Evolutionary conservation across 2,329 filamentous ascomycete genomes (phyloP), one percentile per base, ranked within the genome.

Genomic region (Apiospora marii): DNA sequence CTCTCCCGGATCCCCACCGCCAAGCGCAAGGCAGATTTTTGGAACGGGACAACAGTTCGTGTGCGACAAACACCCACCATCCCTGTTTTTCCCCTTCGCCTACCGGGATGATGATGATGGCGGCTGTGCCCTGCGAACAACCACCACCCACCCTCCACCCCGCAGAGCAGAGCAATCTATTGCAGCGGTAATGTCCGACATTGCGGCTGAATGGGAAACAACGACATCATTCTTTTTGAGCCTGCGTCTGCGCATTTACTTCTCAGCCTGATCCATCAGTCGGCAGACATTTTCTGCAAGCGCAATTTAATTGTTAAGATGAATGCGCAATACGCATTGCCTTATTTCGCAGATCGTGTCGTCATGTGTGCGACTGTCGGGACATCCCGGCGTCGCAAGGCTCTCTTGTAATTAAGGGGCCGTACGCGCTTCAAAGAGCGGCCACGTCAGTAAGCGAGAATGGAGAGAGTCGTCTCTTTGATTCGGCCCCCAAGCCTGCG

Each of bases 121-220:
- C 34, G 53, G 58, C 58, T 41, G 58, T 64, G 58, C 58, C 16
- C 51, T 24, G 41, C 22, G 3, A 64, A 30, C 27, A 22, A 37
- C 53, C 30, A 37, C 53, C 30, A 37, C 7, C 24, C 12, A 13
- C 24, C 53, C 30, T 6, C 19, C 49, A 51, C n/a, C 58, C 58
- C 58, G 58, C 58, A n/a, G 34, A 6, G 58, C 58, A 34, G 34
- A 41, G 30, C 34, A 22, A 37, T 30, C 16, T 41, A 37, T 37
- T 64, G 58, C 58, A 64, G 58, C 58, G 58, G 58, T 22, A n/a
- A 64, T 64, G 58, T 64, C 58, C 58, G 58, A 64, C 34, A 41
- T 64, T 64, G 58, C 30, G 58, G 58, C 58, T 64, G 34, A 64
- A 64, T 64, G 4, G 34, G 13, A 12, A 24, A 24, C 58, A 41